Evolutionary conservation across 2,329 filamentous ascomycete genomes (phyloP).

Genomic region (Graphium sp.): DNA sequence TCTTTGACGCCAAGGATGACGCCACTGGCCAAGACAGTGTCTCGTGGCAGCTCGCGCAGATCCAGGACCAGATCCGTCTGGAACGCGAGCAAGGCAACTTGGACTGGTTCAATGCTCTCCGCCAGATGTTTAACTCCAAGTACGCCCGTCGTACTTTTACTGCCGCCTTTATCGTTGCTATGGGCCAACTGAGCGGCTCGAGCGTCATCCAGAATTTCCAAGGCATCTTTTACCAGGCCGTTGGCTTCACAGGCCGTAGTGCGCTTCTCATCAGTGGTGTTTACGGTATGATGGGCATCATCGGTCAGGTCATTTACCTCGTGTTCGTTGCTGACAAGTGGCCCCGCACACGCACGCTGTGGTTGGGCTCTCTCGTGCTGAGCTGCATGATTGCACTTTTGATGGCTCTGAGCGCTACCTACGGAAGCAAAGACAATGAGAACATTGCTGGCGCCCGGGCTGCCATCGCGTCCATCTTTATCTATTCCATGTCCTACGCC

Average conservation of each 20-base stretch:
- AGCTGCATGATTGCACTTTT: conserved; percentile 7
- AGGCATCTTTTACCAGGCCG: conserved; percentile 17
- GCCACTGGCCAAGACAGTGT: no score
- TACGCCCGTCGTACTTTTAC: conserved; percentile 12
- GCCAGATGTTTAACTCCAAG: no score
- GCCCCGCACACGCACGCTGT: conserved; percentile 9
- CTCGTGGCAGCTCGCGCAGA: no score
- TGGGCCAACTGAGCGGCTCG: conserved; percentile 14
- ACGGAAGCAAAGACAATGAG: conserved; percentile 5
- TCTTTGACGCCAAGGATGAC: no score
- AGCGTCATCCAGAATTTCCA: conserved; percentile 16
- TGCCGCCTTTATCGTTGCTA: conserved; percentile 13
- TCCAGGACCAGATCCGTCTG: no score
- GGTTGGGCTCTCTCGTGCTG: no score
- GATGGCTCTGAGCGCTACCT: conserved; percentile 10
- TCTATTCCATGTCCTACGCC: conserved; percentile 13
- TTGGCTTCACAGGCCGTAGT: conserved; percentile 27
- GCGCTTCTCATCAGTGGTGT: conserved; percentile 30
- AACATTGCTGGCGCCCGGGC: conserved; percentile 9
- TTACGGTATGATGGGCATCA: conserved; percentile 15
- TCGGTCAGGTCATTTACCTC: conserved; percentile 13
- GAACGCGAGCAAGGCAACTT: no score
- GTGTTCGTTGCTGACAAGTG: conserved; percentile 12
- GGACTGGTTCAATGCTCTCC: no score
- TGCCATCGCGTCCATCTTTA: conserved; percentile 14